Evolutionary conservation across 371 early-diverging fungal genomes (phyloP).

Genomic region (Entomophthora muscae): DNA sequence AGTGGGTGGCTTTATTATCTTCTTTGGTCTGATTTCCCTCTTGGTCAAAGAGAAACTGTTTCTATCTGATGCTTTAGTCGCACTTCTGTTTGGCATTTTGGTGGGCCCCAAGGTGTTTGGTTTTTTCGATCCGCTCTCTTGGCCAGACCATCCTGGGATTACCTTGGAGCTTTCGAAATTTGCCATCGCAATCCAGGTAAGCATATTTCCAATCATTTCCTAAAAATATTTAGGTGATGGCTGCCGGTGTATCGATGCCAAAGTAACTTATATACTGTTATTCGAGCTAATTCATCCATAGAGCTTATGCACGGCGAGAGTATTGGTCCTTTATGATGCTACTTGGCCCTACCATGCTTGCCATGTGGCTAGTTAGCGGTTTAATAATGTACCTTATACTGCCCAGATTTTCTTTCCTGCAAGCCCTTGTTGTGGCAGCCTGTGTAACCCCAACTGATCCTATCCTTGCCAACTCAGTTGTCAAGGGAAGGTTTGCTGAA

Average conservation of each 20-base stretch:
- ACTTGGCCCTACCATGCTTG: constrained; percentile 65
- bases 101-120: constrained; percentile 52
- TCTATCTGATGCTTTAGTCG: constrained; percentile 82
- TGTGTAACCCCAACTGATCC: constrained; percentile 94
- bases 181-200: constrained; percentile 60
- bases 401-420: constrained; percentile 33
- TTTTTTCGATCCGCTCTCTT: constrained; percentile 35
- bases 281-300: constrained; percentile 12
- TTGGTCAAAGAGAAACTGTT: constrained; percentile 78
- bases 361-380: constrained; percentile 73
- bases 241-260: constrained; percentile 66
- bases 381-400: constrained; percentile 42
- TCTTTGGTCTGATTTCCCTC: constrained; percentile 79
- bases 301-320: constrained; percentile 40
- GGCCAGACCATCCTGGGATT: constrained; percentile 24
- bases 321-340: constrained; percentile 52
- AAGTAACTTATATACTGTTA: constrained; percentile 21
- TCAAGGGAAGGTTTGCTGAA: constrained; percentile 89
- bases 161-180: constrained; percentile 56
- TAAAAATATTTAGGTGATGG: constrained; percentile 41
- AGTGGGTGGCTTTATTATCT: constrained; percentile 64
- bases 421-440: constrained; percentile 63
- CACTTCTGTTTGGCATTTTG: constrained; percentile 72
- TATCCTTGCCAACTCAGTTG: constrained; percentile 76
- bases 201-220: constrained; percentile 1